Base-by-base conservation (phyloP, 345 rosid species). In the Leavenworthia alabamica region DNA sequence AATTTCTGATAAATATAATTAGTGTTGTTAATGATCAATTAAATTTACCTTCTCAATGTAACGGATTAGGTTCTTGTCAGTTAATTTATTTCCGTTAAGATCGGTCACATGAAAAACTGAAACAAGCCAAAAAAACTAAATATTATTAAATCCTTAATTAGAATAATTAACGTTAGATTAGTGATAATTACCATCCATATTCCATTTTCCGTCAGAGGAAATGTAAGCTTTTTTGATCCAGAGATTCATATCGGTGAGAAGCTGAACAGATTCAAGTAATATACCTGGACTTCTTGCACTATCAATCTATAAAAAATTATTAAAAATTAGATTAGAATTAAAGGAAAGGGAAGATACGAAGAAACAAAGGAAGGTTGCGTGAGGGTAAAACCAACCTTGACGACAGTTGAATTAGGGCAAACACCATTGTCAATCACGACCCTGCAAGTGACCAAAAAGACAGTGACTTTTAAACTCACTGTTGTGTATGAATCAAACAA, bases 91-190 rank as follows among this genome's bases (percentile, higher is more conserved):
- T 52, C 99, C 99, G 51, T 82, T 77, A 12, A 82, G 22, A 77
- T 93, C 97, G 50, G 97, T 87, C 75, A 93, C 99, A 67, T 93
- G 92, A 49, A 89, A 93, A 70, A 89, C 99, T 93, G 85, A 79
- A 82, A 46, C 44, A 43, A 23, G n/a, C 28, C 32, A 26, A 0
- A 6, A 36, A 56, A n/a, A n/a, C 0, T 15, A 17, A n/a, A 2
- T 56, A 40, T 29, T 9, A 44, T 0, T 7, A 46, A 6, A 20
- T 3, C 39, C 14, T 55, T 13, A 71, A 47, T 46, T 8, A 44
- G 57, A 1, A 14, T 32, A 32, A 64, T 59, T 14, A 32, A 33
- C 44, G 60, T 40, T 16, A 56, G 16, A 48, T 71, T 49, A 56
- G 60, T 24, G 58, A 1, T 63, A 41, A 51, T 67, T 75, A 93